Evolutionary conservation across 2,329 filamentous ascomycete species (phyloP), one percentile per base, ranked within the genome.

Genomic region (Sporothrix schenckii): DNA sequence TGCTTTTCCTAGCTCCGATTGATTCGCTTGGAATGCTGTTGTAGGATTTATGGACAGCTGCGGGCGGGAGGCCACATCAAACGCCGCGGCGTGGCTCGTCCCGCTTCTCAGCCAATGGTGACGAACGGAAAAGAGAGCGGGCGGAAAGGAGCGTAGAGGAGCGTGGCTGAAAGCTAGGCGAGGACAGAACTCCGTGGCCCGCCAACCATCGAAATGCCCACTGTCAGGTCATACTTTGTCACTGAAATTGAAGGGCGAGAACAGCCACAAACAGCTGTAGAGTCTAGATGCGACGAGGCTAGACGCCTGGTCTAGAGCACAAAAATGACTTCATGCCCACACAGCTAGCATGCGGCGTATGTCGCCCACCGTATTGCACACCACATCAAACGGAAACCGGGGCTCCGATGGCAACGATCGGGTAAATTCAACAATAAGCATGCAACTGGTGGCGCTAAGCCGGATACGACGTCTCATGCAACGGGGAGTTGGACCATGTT

Each of bases 171-270:
- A 34, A 41, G 4, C 44, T 2, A 13, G n/a, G 34, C 39, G 30
- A 27, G n/a, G 1, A 6, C 50, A 10, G 50, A 53, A 53, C 41
- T 21, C 16, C 7, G 54, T 39, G 54, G n/a, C 14, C 24, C 9
- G 21, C 4, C n/a, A 58, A 11, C 34, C 34, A 41, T 34, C 34
- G 39, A 61, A 2, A 44, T 14, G n/a, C 21, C 56, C 39, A 19
- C 34, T 19, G 41, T 68, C 66, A 68, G 66, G 66, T 68, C 66
- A 68, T 39, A 50, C 24, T 68, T 47, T 58, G 53, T 68, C 66
- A 68, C 47, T 41, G 30, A 67, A 54, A 67, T 44, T 50, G 27
- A 21, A 47, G 3, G 63, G 16, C 19, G 11, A n/a, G 2, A 34
- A 11, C 2, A 39, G 58, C 39, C 13, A 63, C 21, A 30, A 14